phyloP scores from a whole-genome alignment of 1,139 yeast species.

The Diutina rugosa region DNA sequence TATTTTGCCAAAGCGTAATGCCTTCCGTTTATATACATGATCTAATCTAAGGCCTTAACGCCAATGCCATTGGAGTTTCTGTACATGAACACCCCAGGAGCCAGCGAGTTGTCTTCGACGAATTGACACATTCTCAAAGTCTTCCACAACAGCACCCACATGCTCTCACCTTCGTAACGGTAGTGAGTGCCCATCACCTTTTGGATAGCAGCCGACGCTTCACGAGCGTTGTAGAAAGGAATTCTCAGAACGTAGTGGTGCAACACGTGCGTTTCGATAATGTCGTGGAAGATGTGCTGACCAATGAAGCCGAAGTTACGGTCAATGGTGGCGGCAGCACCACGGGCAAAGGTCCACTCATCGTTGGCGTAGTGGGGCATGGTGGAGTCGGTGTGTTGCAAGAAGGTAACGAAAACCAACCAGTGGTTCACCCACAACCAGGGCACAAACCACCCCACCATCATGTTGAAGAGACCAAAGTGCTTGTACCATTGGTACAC shows the following conservation, averaged over 20 bases:
- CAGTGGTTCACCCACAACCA: slow-evolving; percentile 79
- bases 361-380: slow-evolving; percentile 67
- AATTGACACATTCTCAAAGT: slow-evolving; percentile 64
- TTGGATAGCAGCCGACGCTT: slow-evolving; percentile 65
- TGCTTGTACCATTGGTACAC: slow-evolving; percentile 52
- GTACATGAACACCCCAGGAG: slow-evolving; percentile 61
- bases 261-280: slow-evolving; percentile 79
- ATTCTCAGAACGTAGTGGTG: slow-evolving; percentile 80
- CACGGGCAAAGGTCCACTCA: slow-evolving; percentile 80
- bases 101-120: slow-evolving; percentile 50
- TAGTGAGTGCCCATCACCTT: slow-evolving; percentile 79
- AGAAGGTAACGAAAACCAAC: slow-evolving; percentile 75
- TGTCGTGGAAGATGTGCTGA: slow-evolving; percentile 71
- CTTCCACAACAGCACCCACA: slow-evolving; percentile 65
- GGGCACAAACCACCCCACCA: slow-evolving; percentile 66
- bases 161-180: slow-evolving; percentile 51
- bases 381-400: slow-evolving; percentile 74
- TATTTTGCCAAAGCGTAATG: not conserved
- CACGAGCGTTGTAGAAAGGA: slow-evolving; percentile 78
- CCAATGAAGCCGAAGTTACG: slow-evolving; percentile 78
- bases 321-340: slow-evolving; percentile 83
- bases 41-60: slow-evolving; percentile 6
- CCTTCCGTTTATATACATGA: not conserved
- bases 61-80: slow-evolving; percentile 50
- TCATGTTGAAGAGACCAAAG: slow-evolving; percentile 52